Conservation (phyloP, 2,329 filamentous ascomycete species). For the Cercospora sp. region DNA sequence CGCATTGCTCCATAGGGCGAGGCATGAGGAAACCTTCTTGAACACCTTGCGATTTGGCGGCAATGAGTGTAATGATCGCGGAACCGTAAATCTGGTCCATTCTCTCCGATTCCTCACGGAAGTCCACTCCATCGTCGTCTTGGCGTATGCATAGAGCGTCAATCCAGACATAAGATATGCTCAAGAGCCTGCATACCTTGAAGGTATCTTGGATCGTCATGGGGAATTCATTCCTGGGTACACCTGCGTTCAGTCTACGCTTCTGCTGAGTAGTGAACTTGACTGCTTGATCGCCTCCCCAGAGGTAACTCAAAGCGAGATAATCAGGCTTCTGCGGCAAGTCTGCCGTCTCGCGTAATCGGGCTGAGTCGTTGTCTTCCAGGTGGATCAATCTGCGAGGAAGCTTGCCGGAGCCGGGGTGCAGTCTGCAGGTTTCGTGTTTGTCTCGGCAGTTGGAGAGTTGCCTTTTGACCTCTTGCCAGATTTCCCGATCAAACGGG, state of each 20-base stretch:
- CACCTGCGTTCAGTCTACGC: background rate
- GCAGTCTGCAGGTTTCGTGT: background rate
- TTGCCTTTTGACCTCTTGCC: background rate
- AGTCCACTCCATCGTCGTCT: background rate
- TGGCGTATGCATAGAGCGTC: background rate
- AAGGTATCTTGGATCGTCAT: background rate
- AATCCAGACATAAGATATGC: background rate
- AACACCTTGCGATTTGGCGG: background rate
- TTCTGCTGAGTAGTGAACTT: background rate
- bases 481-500: background rate
- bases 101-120: background rate
- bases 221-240: background rate
- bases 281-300: background rate
- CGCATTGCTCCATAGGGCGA: background rate
- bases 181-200: background rate
- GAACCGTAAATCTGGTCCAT: background rate
- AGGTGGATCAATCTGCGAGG: background rate
- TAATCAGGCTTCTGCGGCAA: background rate
- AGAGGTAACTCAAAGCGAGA: background rate
- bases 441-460: background rate
- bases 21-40: background rate
- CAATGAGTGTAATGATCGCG: background rate
- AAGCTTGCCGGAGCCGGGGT: background rate
- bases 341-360: background rate
- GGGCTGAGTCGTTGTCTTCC: background rate